phyloP scores from a whole-genome alignment of 208 protist species.

The Leishmania tarentolae region DNA sequence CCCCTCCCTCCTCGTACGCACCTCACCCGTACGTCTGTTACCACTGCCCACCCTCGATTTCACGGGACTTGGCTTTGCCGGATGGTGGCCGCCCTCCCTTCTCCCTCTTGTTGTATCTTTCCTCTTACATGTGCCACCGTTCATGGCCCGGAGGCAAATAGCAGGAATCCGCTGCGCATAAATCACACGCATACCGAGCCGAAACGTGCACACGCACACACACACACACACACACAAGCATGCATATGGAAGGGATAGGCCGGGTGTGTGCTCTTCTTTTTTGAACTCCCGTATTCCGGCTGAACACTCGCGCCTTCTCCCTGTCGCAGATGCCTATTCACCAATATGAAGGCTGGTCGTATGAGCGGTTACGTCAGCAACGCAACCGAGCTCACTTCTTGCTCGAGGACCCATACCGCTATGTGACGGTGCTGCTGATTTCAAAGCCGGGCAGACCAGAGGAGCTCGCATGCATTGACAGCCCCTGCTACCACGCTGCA shows the following conservation, averaged over 20 bases:
- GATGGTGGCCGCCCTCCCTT: no score
- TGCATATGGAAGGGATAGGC: background rate
- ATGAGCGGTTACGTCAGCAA: conserved; percentile 64
- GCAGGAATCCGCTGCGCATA: background rate
- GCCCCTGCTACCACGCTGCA: conserved; percentile 82
- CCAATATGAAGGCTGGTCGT: conserved; percentile 85
- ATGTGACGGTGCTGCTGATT: conserved; percentile 80
- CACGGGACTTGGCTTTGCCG: background rate
- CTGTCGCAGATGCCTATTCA: conserved; percentile 38
- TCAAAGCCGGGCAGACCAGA: conserved; percentile 12
- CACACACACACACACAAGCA: background rate
- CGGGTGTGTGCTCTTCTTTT: background rate
- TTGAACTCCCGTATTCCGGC: background rate
- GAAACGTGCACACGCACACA: background rate
- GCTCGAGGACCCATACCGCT: conserved; percentile 78
- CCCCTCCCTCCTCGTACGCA: background rate
- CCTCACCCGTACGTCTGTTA: background rate
- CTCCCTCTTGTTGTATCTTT: background rate
- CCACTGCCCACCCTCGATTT: background rate
- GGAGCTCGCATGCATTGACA: conserved; percentile 79
- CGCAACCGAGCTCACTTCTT: conserved; percentile 85
- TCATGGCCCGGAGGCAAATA: background rate
- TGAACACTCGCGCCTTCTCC: background rate
- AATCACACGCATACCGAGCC: background rate
- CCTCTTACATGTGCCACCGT: background rate